Percentiles rank a stretch among this genome's conserved stretches.
phyloP scores from a whole-genome alignment of 257 asterid genomes.

The Fraxinus quadrangulata region DNA sequence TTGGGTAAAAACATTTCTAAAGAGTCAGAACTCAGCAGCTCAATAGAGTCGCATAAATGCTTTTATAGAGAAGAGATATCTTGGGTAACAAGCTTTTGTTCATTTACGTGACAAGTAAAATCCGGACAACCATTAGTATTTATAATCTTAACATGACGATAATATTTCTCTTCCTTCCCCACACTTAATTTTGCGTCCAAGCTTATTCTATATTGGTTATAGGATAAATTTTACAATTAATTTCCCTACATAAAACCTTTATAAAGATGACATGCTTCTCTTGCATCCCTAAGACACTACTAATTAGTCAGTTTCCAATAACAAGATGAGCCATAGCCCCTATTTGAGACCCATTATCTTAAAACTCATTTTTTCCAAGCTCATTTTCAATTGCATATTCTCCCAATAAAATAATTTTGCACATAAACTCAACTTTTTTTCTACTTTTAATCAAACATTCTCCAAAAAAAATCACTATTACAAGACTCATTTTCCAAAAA shows the following conservation, averaged over 20 bases:
- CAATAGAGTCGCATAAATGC: not conserved
- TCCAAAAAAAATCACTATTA: too few species aligned
- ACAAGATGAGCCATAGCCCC: not conserved
- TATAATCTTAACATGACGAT: not conserved
- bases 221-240: slow-evolving; percentile 9
- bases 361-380: too few species aligned
- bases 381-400: too few species aligned
- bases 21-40: not conserved
- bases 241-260: not conserved
- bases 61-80: not conserved
- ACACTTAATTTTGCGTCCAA: not conserved
- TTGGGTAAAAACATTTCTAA: not conserved
- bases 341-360: too few species aligned
- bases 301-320: not conserved
- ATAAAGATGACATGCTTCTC: not conserved
- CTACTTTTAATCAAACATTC: too few species aligned
- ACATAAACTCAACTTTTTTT: too few species aligned
- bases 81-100: too few species aligned
- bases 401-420: too few species aligned
- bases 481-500: too few species aligned
- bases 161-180: not conserved
- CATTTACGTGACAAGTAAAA: too few species aligned
- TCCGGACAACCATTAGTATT: not conserved
- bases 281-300: not conserved
- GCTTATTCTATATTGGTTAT: slow-evolving; percentile 2